Conservation (phyloP, 768 basidiomycete genomes). For the Cubamyces sp. region DNA sequence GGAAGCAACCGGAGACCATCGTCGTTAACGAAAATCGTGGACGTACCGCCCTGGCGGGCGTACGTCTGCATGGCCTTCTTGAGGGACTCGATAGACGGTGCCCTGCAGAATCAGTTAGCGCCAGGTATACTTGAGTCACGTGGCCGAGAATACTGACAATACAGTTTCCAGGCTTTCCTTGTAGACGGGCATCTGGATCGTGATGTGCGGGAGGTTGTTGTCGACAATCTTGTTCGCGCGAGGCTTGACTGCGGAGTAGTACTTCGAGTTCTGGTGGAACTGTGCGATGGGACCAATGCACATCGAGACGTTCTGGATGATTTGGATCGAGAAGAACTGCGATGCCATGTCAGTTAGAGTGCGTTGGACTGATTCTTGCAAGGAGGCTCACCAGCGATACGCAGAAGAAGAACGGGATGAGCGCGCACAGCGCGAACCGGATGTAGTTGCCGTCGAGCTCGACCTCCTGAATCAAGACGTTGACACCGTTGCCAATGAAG, state of each 20-base stretch:
- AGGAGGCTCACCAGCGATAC: slow-evolving; percentile 45
- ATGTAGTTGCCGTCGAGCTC: slow-evolving; percentile 49
- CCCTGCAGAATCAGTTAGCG: slow-evolving; percentile 28
- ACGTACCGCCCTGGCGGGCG: slow-evolving; percentile 66
- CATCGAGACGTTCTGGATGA: slow-evolving; percentile 46
- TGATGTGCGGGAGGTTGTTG: slow-evolving; percentile 50
- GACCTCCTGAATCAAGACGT: slow-evolving; percentile 59
- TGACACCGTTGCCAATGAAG: slow-evolving; percentile 67
- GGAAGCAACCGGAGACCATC: slow-evolving; percentile 59
- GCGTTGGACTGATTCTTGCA: not conserved
- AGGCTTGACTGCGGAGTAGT: slow-evolving; percentile 53
- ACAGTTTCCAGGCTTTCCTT: slow-evolving; percentile 57
- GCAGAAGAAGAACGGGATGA: slow-evolving; percentile 47
- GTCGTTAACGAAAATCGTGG: slow-evolving; percentile 62
- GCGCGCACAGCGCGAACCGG: slow-evolving; percentile 47
- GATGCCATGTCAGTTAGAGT: not conserved
- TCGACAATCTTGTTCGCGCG: slow-evolving; percentile 48
- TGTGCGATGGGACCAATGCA: slow-evolving; percentile 57
- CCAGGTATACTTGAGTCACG: not conserved
- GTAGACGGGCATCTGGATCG: slow-evolving; percentile 59
- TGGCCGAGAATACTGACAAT: slow-evolving; percentile 42
- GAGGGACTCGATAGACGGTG: slow-evolving; percentile 55
- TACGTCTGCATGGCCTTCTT: slow-evolving; percentile 67
- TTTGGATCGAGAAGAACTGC: slow-evolving; percentile 46
- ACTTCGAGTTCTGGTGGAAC: slow-evolving; percentile 54